Conservation (phyloP, 1,284 basidiomycete genomes). For the Cryptococcus sp. region DNA sequence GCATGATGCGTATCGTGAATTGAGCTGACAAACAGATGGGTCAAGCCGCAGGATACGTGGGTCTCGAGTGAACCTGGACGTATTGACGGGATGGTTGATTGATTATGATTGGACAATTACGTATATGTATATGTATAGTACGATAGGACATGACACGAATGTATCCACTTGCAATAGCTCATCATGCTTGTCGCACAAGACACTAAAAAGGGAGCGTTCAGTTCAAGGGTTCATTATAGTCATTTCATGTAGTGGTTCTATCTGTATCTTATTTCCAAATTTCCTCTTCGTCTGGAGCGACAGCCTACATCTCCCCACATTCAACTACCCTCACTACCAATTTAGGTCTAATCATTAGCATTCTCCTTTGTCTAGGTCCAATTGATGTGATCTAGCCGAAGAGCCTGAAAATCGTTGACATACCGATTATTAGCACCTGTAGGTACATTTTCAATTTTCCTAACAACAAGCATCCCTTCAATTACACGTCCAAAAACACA, state of each 20-base stretch:
- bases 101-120: too few relatives aligned
- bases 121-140: too few relatives aligned
- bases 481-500: conserved; percentile 87
- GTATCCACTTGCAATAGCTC: too few relatives aligned
- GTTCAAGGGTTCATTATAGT: too few relatives aligned
- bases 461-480: conserved; percentile 80
- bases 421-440: conserved; percentile 58
- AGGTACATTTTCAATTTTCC: conserved; percentile 91
- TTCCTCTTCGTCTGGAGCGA: neutral
- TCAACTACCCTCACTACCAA: conserved; percentile 37
- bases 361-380: too few relatives aligned
- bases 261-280: neutral
- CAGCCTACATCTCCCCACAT: conserved; percentile 52
- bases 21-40: conserved; percentile 28
- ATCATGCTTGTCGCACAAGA: too few relatives aligned
- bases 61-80: conserved; percentile 36
- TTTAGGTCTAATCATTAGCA: conserved; percentile 41
- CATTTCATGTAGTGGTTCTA: too few relatives aligned
- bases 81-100: too few relatives aligned
- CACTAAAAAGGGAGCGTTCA: too few relatives aligned
- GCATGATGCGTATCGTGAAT: neutral
- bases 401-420: conserved; percentile 5
- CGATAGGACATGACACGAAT: too few relatives aligned
- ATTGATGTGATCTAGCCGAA: neutral
- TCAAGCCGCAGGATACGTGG: conserved; percentile 41